Evolutionary conservation across 192 early-diverging fungal genomes (phyloP), one percentile per base, ranked within the genome.

Genomic region (Dimargaris verticillata): DNA sequence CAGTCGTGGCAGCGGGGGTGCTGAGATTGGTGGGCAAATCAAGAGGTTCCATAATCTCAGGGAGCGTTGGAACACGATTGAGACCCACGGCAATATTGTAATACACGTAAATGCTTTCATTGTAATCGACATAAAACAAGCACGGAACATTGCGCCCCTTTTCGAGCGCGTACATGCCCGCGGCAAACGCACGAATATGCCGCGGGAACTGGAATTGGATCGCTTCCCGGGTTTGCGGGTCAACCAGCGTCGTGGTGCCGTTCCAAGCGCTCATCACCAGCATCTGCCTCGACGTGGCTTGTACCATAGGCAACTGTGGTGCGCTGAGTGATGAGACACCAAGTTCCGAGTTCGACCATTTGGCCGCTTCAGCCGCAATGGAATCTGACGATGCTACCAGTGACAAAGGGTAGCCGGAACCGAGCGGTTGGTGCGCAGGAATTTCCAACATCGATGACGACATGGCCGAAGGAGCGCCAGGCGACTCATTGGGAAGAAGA

Each of bases 61-160:
- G 26, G 13, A 58, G 17, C 9, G 25, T 58, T 11, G 55, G 55
- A n/a, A 58, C n/a, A n/a, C 12, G 55, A 5, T 9, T 29, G 17
- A 11, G 12, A 10, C 55, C 55, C 17, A 58, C 29, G 29, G 13
- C 15, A 18, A 58, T 22, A 28, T 58, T 38, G 29, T 58, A 58
- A 15, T 58, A 58, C 55, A 58, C 28, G 22, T 58, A 58, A 18
- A 58, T 5, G 22, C 42, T 58, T 5, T 58, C 55, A 15, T 58
- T 58, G 38, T 58, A 28, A 28, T 58, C 55, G 4, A 58, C 22
- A 38, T 58, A 58, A 58, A 58, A 58, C 26, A 58, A 38, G 22
- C 55, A 58, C 22, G 55, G 55, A 2, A 58, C 22, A 29, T 58
- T 58, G 5, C 38, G 55, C 17, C 28, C 38, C 29, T 29, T 24